Base-by-base conservation (phyloP, 129 eudicot species). In the Ambrosia trifida region DNA sequence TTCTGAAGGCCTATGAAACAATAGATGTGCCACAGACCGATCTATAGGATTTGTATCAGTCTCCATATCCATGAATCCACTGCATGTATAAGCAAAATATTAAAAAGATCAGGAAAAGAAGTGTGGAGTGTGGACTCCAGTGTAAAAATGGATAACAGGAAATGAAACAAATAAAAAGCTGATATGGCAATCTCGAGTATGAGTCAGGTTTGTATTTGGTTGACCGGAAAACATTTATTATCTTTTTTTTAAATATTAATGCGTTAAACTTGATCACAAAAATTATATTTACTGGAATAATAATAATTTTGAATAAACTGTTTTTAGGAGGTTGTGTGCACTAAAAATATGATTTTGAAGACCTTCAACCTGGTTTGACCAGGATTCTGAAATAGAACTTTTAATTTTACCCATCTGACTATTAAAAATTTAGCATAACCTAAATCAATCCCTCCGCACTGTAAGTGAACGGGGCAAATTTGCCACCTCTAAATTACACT, bases 11-110 rank as follows among this genome's bases (percentile, higher is more conserved):
- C 96, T 85, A 38, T 94, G 93, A 70, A 94, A 94, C 75, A 94
- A 54, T 43, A 94, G 76, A 83, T 94, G 98, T 32, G 98, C 98
- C 57, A 94, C 72, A 17, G 97, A 89, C 13, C 98, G 95, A 75
- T 94, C 98, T 62, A 94, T 84, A 46, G 98, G 97, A 70, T 94
- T 94, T 16, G 98, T 94, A 68, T 87, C 86, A 3, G 96, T 84
- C 78, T 94, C 98, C 70, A 94, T 82, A 76, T 94, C 97, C 85
- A 84, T 74, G 69, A 76, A 85, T 43, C 95, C 86, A 50, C 72
- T 61, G 65, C 76, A 77, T 81, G 87, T 79, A 80, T 56, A 56
- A 64, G 8, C 68, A 60, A 38, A 45, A 11, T 76, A 67, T 56
- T 4, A 30, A 35, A 63, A 16, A 3, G 47, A 45, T 66, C 14